A percentile compares a stretch with the other conserved stretches of the same genome.
Conservation (phyloP, 2,329 filamentous ascomycete genomes). For the Pestalotiopsis sp. region DNA sequence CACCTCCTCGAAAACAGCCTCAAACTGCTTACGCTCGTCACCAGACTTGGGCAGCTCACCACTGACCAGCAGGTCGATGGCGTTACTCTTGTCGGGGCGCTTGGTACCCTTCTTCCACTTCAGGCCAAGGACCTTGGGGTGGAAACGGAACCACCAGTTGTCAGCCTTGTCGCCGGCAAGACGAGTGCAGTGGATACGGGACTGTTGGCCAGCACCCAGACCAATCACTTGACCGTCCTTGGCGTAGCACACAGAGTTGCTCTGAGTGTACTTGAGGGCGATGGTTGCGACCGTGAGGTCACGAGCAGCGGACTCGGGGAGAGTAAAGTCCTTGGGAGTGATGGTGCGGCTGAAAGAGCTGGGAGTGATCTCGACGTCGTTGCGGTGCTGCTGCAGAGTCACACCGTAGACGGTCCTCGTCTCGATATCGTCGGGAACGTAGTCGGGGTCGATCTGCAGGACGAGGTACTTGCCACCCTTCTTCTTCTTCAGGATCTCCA, state of each 20-base stretch:
- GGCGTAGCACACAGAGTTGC: slow-evolving; percentile 98
- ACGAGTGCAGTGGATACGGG: slow-evolving; percentile 96
- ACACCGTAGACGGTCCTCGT: slow-evolving; percentile 88
- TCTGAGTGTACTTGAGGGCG: slow-evolving; percentile 97
- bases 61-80: slow-evolving; percentile 92
- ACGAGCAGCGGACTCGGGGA: slow-evolving; percentile 81
- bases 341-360: slow-evolving; percentile 84
- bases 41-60: slow-evolving; percentile 84
- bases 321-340: slow-evolving; percentile 77
- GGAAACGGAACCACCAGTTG: slow-evolving; percentile 99
- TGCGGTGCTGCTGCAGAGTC: slow-evolving; percentile 86
- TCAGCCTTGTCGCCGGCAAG: slow-evolving; percentile 97
- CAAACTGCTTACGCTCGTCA: slow-evolving; percentile 83
- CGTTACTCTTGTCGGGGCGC: slow-evolving; percentile 96
- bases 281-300: slow-evolving; percentile 96
- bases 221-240: slow-evolving; percentile 92
- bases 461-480: slow-evolving; percentile 97
- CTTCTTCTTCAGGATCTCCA: slow-evolving; percentile 95
- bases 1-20: slow-evolving; percentile 87
- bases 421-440: slow-evolving; percentile 79
- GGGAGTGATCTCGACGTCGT: slow-evolving; percentile 84
- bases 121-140: slow-evolving; percentile 82
- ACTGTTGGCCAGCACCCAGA: slow-evolving; percentile 94
- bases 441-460: slow-evolving; percentile 89
- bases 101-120: slow-evolving; percentile 98